Conservation (phyloP, 2,329 filamentous ascomycete species). For the Dothidotthia symphoricarpi region DNA sequence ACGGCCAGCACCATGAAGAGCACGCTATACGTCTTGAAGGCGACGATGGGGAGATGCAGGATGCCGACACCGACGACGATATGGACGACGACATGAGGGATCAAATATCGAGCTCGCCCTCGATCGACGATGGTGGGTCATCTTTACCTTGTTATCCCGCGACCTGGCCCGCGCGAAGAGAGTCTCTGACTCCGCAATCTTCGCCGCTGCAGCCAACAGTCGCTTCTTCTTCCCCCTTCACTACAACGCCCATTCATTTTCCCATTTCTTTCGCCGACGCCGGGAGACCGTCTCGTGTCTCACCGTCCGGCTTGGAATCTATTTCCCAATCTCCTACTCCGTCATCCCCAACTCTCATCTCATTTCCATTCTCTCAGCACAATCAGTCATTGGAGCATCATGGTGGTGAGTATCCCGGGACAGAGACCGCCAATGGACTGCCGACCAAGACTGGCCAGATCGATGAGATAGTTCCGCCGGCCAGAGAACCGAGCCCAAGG, state of each 20-base stretch:
- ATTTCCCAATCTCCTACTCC: slow-evolving; percentile 32
- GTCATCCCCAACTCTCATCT: slow-evolving; percentile 38
- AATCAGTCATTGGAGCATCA: slow-evolving; percentile 48
- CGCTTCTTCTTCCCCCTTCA: slow-evolving; percentile 47
- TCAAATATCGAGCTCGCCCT: slow-evolving; percentile 97
- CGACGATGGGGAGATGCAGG: slow-evolving; percentile 56
- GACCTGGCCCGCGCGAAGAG: slow-evolving; percentile 43
- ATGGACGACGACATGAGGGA: slow-evolving; percentile 89
- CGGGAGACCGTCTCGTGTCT: slow-evolving; percentile 21
- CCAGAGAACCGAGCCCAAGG: slow-evolving; percentile 20
- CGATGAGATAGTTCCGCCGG: slow-evolving; percentile 1
- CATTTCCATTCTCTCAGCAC: slow-evolving; percentile 23
- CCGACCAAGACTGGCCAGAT: background rate
- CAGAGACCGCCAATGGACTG: slow-evolving; percentile 17
- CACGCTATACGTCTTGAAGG: slow-evolving; percentile 31
- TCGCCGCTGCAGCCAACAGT: slow-evolving; percentile 27
- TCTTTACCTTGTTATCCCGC: slow-evolving; percentile 41
- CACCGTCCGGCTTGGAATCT: slow-evolving; percentile 31
- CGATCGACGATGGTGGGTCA: slow-evolving; percentile 97
- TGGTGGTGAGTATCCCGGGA: slow-evolving; percentile 50
- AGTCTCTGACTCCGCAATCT: slow-evolving; percentile 43
- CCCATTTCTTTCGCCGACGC: slow-evolving; percentile 35
- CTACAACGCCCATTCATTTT: slow-evolving; percentile 45
- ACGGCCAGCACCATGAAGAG: slow-evolving; percentile 32
- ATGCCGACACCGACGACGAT: slow-evolving; percentile 66